A percentile compares a stretch with the other conserved stretches of the same genome.
Conservation (phyloP, 208 protist genomes). For the Phytomonas serpens region DNA sequence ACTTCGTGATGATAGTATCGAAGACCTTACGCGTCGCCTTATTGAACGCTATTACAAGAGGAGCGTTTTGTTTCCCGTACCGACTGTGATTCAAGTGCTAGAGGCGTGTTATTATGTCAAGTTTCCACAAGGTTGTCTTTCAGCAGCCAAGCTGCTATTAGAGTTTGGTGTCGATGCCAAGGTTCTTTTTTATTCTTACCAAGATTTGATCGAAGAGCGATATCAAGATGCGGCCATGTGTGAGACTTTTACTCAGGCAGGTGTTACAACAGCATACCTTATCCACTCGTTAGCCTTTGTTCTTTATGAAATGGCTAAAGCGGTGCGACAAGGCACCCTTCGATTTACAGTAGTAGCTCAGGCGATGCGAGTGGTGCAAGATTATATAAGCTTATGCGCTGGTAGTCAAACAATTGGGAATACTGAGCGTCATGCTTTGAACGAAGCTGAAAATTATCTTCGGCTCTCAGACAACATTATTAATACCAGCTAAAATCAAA, state of each 20-base stretch:
- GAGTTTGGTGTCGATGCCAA: conserved; percentile 51
- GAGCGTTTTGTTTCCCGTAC: conserved; percentile 51
- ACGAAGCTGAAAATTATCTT: conserved; percentile 1
- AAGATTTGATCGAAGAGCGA: conserved; percentile 39
- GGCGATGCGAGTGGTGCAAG: conserved; percentile 28
- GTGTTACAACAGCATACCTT: conserved; percentile 30
- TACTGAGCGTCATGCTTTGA: conserved; percentile 1
- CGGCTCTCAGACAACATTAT: conserved; percentile 3
- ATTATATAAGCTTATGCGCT: conserved; percentile 12
- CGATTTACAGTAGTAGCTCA: conserved; percentile 25
- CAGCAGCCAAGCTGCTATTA: conserved; percentile 54
- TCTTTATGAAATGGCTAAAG: conserved; percentile 34
- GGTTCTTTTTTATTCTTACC: conserved; percentile 62
- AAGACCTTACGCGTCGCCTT: conserved; percentile 51
- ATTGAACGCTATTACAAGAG: conserved; percentile 40
- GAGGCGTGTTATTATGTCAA: conserved; percentile 41
- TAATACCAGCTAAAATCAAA: neutral
- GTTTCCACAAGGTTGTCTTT: conserved; percentile 31
- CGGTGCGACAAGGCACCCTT: conserved; percentile 26
- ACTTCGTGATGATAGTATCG: conserved; percentile 22
- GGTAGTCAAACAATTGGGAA: neutral
- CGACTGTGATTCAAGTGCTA: conserved; percentile 53
- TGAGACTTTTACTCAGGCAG: conserved; percentile 16
- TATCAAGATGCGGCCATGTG: conserved; percentile 31
- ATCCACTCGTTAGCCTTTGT: conserved; percentile 55